Conservation (phyloP, 1,284 basidiomycete species). For the Ceratobasidium sp. region DNA sequence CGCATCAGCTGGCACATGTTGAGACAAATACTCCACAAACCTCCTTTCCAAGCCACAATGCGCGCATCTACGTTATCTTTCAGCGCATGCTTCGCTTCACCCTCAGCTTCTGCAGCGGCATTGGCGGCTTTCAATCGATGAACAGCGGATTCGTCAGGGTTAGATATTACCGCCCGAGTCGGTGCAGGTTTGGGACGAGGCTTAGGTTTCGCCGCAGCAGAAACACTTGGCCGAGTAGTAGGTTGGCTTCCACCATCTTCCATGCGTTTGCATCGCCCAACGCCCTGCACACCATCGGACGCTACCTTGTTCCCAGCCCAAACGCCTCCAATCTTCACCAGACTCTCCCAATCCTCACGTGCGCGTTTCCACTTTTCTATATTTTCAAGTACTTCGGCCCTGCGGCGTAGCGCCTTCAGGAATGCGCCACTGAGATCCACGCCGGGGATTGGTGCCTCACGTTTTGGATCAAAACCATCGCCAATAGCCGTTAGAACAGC, state of each 20-base stretch:
- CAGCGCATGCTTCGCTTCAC: conserved; percentile 74
- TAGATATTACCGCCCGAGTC: conserved; percentile 50
- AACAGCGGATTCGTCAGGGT: conserved; percentile 70
- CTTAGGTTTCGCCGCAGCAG: conserved; percentile 53
- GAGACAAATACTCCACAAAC: conserved; percentile 1
- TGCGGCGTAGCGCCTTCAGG: conserved; percentile 84
- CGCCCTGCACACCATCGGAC: conserved; percentile 76
- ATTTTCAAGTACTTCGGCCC: conserved; percentile 90
- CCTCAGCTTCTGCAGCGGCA: conserved; percentile 81
- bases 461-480: conserved; percentile 65
- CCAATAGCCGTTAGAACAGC: conserved; percentile 66
- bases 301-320: conserved; percentile 67
- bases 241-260: conserved; percentile 53
- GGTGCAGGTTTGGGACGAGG: conserved; percentile 56
- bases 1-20: no score
- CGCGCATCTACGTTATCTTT: conserved; percentile 89
- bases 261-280: conserved; percentile 81
- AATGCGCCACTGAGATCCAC: conserved; percentile 75
- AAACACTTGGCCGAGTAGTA: conserved; percentile 50
- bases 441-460: conserved; percentile 63
- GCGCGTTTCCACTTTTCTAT: conserved; percentile 92
- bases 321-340: conserved; percentile 67
- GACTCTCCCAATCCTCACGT: conserved; percentile 82
- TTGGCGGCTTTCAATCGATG: conserved; percentile 74
- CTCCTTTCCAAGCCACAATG: conserved; percentile 84